phyloP scores from a whole-genome alignment of 768 basidiomycete species.

The Mycena kentingensis region DNA sequence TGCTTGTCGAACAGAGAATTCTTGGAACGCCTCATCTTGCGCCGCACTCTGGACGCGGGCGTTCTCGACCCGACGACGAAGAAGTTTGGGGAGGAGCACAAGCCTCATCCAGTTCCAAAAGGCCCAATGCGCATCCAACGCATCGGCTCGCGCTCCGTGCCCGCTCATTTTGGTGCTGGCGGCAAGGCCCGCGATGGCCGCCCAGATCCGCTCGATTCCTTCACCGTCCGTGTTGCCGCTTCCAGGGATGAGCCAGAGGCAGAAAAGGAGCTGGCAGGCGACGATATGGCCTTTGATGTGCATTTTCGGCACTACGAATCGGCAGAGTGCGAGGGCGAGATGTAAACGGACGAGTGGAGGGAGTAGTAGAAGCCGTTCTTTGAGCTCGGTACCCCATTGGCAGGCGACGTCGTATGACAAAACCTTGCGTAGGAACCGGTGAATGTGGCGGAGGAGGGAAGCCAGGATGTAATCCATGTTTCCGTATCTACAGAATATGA shows the following conservation, averaged over 20 bases:
- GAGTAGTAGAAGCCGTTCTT: conserved; percentile 15
- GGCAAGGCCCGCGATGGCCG: conserved; percentile 28
- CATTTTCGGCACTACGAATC: conserved; percentile 32
- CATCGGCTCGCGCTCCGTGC: conserved; percentile 30
- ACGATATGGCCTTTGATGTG: conserved; percentile 30
- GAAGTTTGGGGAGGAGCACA: neutral
- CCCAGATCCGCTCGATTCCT: conserved; percentile 35
- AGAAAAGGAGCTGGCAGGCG: conserved; percentile 26
- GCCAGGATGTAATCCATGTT: conserved; percentile 40
- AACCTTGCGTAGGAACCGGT: conserved; percentile 15
- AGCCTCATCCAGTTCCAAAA: neutral
- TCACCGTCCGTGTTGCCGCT: conserved; percentile 38
- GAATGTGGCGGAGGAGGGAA: conserved; percentile 18
- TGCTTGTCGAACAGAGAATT: neutral
- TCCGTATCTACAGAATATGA: conserved; percentile 27
- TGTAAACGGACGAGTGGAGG: conserved; percentile 14
- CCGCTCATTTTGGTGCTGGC: conserved; percentile 39
- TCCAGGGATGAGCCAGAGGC: conserved; percentile 25
- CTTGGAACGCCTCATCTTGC: neutral
- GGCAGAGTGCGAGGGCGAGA: conserved; percentile 2
- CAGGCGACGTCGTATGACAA: conserved; percentile 37
- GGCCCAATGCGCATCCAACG: neutral
- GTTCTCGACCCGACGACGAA: neutral
- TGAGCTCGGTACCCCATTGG: conserved; percentile 30
- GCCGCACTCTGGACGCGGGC: neutral